Conservation (phyloP, 1,284 basidiomycete genomes). For the Athelia sp. region DNA sequence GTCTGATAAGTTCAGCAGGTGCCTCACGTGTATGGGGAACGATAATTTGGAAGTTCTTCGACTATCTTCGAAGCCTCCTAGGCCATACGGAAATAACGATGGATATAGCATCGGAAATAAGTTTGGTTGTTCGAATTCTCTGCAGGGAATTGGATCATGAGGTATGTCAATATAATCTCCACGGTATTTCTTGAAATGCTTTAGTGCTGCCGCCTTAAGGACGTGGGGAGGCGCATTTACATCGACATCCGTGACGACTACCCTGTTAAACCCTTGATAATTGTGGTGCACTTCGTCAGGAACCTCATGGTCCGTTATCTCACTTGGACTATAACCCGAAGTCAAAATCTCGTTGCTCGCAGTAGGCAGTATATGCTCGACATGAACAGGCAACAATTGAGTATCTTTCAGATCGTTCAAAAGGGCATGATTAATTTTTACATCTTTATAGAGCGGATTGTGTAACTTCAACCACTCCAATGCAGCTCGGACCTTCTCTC, state of each 20-base stretch:
- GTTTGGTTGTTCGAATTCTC: slow-evolving; percentile 25
- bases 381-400: slow-evolving; percentile 19
- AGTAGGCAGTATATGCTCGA: slow-evolving; percentile 17
- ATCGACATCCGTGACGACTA: slow-evolving; percentile 27
- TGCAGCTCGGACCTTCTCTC: slow-evolving; percentile 21
- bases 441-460: slow-evolving; percentile 25
- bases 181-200: slow-evolving; percentile 23
- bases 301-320: neutral
- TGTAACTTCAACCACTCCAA: slow-evolving; percentile 27
- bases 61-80: slow-evolving; percentile 29
- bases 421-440: slow-evolving; percentile 20
- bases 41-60: slow-evolving; percentile 11
- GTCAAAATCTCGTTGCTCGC: slow-evolving; percentile 13
- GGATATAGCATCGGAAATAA: slow-evolving; percentile 30
- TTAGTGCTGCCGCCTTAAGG: slow-evolving; percentile 25
- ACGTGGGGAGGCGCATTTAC: slow-evolving; percentile 18
- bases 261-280: slow-evolving; percentile 19
- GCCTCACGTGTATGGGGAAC: slow-evolving; percentile 22
- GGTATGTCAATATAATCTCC: slow-evolving; percentile 24
- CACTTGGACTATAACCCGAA: slow-evolving; percentile 17
- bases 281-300: too few relatives aligned
- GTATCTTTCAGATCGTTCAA: slow-evolving; percentile 12
- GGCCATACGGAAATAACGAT: slow-evolving; percentile 31
- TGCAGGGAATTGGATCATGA: slow-evolving; percentile 21
- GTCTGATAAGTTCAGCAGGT: slow-evolving; percentile 24